Conservation (phyloP, 495 filamentous ascomycete genomes). For the Gamarada debralockiae region DNA sequence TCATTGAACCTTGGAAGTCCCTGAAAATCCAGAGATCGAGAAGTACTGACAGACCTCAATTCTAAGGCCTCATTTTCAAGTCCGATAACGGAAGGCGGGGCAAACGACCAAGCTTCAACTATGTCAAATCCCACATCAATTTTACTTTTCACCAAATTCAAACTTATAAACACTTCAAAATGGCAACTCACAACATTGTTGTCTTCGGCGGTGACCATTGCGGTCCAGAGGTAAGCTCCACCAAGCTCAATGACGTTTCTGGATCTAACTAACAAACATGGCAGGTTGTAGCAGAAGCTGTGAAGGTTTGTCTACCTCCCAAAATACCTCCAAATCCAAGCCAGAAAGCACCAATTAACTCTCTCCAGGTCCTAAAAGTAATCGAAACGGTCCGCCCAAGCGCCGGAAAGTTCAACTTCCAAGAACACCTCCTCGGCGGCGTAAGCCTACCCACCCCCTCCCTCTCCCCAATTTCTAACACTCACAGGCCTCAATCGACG, state of each 20-base stretch:
- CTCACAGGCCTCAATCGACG: slow-evolving; percentile 80
- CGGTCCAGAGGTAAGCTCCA: slow-evolving; percentile 75
- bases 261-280: slow-evolving; percentile 2
- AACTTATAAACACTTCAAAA: slow-evolving; percentile 23
- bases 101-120: background rate
- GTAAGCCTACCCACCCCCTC: slow-evolving; percentile 52
- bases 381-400: slow-evolving; percentile 65
- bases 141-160: background rate
- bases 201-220: slow-evolving; percentile 89
- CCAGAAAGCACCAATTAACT: background rate
- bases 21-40: no score
- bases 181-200: slow-evolving; percentile 53
- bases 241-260: background rate
- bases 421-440: slow-evolving; percentile 89
- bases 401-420: slow-evolving; percentile 77
- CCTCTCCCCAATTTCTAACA: slow-evolving; percentile 6
- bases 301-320: slow-evolving; percentile 60
- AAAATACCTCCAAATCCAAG: background rate
- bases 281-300: slow-evolving; percentile 60
- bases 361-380: slow-evolving; percentile 62
- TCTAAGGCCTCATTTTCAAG: no score
- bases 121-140: background rate
- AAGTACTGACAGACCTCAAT: no score
- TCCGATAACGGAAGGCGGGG: background rate
- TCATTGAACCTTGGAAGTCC: background rate